A percentile compares a stretch with the other conserved stretches of the same genome.
These are phyloP conservation scores for Ogataea methanolica DNA, from an alignment of 805 yeast species.

Conservation along the genomic window DNA sequence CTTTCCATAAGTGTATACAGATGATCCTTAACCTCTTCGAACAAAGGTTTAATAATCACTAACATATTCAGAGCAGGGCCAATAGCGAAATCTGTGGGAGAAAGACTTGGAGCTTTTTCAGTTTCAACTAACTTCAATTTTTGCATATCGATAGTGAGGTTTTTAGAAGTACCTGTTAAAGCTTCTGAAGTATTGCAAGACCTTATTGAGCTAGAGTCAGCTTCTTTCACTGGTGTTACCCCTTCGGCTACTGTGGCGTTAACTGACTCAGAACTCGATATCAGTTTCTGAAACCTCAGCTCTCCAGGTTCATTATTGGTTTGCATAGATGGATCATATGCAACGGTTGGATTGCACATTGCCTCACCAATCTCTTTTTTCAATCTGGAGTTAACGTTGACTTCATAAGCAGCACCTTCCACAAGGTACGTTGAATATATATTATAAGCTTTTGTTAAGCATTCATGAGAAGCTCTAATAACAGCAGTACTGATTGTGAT, in stretches of 20 bases:
- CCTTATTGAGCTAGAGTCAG: not conserved
- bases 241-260: not conserved
- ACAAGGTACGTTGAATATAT: constrained; percentile 65
- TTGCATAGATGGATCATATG: not conserved
- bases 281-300: not conserved
- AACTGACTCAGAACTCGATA: not conserved
- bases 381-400: constrained; percentile 53
- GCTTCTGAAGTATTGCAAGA: not conserved
- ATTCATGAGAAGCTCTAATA: constrained; percentile 42
- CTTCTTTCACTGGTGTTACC: not conserved
- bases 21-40: constrained; percentile 43
- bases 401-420: constrained; percentile 60
- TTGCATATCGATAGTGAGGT: constrained; percentile 3
- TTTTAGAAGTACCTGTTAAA: not conserved
- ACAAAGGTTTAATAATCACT: constrained; percentile 36
- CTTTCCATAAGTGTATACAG: constrained; percentile 59
- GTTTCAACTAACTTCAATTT: constrained; percentile 1
- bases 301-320: not conserved
- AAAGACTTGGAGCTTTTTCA: constrained; percentile 5
- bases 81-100: constrained; percentile 33
- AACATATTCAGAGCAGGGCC: constrained; percentile 33
- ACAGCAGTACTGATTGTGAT: constrained; percentile 35
- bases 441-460: constrained; percentile 57
- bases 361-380: constrained; percentile 13
- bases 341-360: constrained; percentile 8